Percentiles rank a stretch among this genome's conserved stretches.
These are phyloP conservation scores for Penicillium fimorum DNA, from an alignment of 495 filamentous ascomycete species.

Conservation along the genomic window DNA sequence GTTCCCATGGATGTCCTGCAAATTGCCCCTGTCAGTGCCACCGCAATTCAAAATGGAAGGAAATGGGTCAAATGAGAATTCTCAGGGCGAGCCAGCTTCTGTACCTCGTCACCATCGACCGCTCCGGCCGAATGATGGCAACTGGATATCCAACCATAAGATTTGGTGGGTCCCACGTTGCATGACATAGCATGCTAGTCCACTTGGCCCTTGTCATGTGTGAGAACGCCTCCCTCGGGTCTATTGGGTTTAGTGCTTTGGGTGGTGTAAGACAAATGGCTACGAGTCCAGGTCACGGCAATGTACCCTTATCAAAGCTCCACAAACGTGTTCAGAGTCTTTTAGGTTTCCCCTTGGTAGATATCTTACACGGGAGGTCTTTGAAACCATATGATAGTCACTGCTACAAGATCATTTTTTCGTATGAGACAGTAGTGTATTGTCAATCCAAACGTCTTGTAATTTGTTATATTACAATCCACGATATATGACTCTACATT, in stretches of 20 bases:
- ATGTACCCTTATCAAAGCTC: not conserved
- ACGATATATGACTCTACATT: not conserved
- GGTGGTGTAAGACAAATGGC: not conserved
- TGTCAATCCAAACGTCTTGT: not conserved
- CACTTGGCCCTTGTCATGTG: not conserved
- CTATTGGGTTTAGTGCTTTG: not conserved
- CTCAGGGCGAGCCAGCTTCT: not conserved
- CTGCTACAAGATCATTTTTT: not conserved
- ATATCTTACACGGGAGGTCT: not conserved
- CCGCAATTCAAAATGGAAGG: not conserved
- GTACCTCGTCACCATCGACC: not conserved
- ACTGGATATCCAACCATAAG: constrained; percentile 1
- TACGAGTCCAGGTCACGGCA: not conserved
- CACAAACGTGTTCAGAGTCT: not conserved
- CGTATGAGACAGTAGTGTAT: not conserved
- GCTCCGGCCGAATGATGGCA: constrained; percentile 1
- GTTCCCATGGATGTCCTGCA: not conserved
- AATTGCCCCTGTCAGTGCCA: constrained; percentile 7
- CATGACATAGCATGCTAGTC: not conserved
- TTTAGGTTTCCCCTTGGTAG: constrained; percentile 3
- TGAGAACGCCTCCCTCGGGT: not conserved
- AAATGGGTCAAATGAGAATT: not conserved
- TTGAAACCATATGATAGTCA: not conserved
- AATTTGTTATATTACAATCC: constrained; percentile 15
- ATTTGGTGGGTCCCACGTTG: not conserved